These are phyloP conservation scores for Daedaleopsis nitida DNA, from an alignment of 768 basidiomycete species.

Conservation along the genomic window DNA sequence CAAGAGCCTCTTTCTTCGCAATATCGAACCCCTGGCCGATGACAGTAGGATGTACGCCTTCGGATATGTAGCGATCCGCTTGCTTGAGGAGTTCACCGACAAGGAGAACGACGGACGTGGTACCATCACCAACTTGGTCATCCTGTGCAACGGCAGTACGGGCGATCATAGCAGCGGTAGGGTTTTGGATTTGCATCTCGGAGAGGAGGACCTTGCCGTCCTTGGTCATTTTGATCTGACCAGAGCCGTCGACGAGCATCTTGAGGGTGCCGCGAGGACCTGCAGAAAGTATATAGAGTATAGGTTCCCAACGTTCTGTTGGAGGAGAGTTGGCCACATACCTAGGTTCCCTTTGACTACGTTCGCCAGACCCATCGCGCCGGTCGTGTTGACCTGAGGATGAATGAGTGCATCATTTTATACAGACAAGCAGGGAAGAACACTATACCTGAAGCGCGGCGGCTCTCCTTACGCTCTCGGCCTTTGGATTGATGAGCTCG, in stretches of 20 bases:
- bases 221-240: slow-evolving; percentile 99
- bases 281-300: slow-evolving; percentile 37
- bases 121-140: slow-evolving; percentile 98
- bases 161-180: slow-evolving; percentile 98
- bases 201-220: slow-evolving; percentile 98
- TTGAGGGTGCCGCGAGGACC: slow-evolving; percentile 97
- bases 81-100: slow-evolving; percentile 97
- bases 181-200: slow-evolving; percentile 99
- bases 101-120: slow-evolving; percentile 93
- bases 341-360: slow-evolving; percentile 98
- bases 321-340: slow-evolving; percentile 31
- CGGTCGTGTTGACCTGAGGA: slow-evolving; percentile 84
- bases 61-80: slow-evolving; percentile 95
- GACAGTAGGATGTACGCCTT: slow-evolving; percentile 97
- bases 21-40: slow-evolving; percentile 95
- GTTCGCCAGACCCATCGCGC: slow-evolving; percentile 95
- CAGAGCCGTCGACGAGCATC: slow-evolving; percentile 98
- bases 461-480: slow-evolving; percentile 88
- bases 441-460: slow-evolving; percentile 84
- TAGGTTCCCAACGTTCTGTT: neutral
- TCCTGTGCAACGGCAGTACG: slow-evolving; percentile 98
- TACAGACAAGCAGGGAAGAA: neutral
- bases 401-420: slow-evolving; percentile 10
- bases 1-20: slow-evolving; percentile 93
- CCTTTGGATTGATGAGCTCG: slow-evolving; percentile 96